Conservation (phyloP, 2,329 filamentous ascomycete genomes). For the Aureobasidium melanogenum region DNA sequence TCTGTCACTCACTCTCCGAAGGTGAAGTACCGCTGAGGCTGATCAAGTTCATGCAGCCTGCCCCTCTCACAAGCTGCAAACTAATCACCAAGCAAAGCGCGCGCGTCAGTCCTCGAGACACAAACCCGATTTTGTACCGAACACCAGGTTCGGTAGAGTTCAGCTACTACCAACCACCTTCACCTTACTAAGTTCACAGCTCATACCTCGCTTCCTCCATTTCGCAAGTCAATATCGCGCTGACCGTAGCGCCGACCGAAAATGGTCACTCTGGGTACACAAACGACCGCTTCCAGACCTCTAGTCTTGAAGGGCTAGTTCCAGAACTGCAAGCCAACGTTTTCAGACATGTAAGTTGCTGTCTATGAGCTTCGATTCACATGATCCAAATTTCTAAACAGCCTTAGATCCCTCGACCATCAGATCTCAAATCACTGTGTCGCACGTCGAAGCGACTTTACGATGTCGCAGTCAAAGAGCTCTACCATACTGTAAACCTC, state of each 20-base stretch:
- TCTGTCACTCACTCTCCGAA: not conserved
- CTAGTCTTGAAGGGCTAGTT: not conserved
- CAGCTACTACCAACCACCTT: not conserved
- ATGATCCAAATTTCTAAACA: not conserved
- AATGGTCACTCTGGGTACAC: not conserved
- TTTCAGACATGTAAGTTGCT: not conserved
- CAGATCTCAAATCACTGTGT: slow-evolving; percentile 39
- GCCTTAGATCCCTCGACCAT: slow-evolving; percentile 34
- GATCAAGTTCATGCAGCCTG: not conserved
- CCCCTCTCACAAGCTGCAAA: not conserved
- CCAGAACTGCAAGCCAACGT: not conserved
- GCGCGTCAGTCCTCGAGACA: not conserved
- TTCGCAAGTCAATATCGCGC: not conserved
- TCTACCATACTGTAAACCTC: slow-evolving; percentile 39
- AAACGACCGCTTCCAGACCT: no score
- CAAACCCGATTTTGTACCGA: not conserved
- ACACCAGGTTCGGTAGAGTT: not conserved
- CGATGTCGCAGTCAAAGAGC: slow-evolving; percentile 35
- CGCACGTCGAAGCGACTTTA: slow-evolving; percentile 39
- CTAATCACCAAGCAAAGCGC: slow-evolving; percentile 1
- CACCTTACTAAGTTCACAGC: not conserved
- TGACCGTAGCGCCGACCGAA: not conserved
- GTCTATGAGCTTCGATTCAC: no score
- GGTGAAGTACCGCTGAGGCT: not conserved
- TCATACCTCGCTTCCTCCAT: not conserved